These are phyloP conservation scores for Mycena leptocephala DNA, from an alignment of 768 basidiomycete species.

Conservation along the genomic window DNA sequence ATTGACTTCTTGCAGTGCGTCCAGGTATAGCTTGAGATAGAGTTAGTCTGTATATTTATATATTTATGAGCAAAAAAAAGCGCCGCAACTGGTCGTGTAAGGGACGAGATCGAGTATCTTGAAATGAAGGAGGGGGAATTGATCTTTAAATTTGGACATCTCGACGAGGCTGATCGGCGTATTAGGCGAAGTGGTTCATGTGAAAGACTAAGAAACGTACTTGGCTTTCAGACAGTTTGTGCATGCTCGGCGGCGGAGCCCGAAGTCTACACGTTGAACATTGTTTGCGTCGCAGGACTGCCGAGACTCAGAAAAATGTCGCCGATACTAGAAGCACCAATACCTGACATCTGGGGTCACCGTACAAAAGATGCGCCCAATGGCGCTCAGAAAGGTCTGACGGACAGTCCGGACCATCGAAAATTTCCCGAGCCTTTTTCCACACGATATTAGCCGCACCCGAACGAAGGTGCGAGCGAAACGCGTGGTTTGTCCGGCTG, in stretches of 20 bases:
- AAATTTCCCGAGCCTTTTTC: slow-evolving; percentile 33
- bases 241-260: slow-evolving; percentile 33
- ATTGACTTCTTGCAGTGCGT: slow-evolving; percentile 44
- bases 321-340: not conserved
- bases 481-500: slow-evolving; percentile 43
- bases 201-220: slow-evolving; percentile 11
- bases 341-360: slow-evolving; percentile 36
- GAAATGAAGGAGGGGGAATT: slow-evolving; percentile 46
- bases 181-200: not conserved
- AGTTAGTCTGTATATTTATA: not conserved
- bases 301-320: not conserved
- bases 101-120: slow-evolving; percentile 47
- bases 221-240: slow-evolving; percentile 35
- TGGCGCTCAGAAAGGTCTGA: slow-evolving; percentile 42
- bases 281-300: slow-evolving; percentile 32
- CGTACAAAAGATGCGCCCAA: slow-evolving; percentile 49
- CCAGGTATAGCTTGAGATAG: slow-evolving; percentile 46
- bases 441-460: slow-evolving; percentile 42
- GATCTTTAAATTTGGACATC: slow-evolving; percentile 38
- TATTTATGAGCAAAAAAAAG: not conserved
- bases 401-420: slow-evolving; percentile 40
- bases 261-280: slow-evolving; percentile 37
- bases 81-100: slow-evolving; percentile 48
- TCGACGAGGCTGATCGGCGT: slow-evolving; percentile 45
- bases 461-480: slow-evolving; percentile 46